These are phyloP conservation scores for Cladosporium austrohemisphaericum DNA, from an alignment of 2,329 filamentous ascomycete genomes.

Conservation along the genomic window DNA sequence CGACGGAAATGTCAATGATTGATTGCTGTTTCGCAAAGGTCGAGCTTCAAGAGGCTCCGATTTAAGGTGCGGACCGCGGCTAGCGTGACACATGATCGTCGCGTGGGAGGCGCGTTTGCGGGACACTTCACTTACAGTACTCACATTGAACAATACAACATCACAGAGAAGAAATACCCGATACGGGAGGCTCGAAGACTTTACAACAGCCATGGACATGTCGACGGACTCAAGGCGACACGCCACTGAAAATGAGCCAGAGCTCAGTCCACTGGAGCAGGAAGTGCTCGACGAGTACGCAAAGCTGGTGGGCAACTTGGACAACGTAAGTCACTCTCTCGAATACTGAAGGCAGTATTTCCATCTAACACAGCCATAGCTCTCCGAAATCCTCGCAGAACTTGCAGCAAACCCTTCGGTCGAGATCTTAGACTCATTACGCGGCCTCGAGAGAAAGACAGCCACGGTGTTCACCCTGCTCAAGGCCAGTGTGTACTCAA, in stretches of 20 bases:
- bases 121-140: not conserved
- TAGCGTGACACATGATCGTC: not conserved
- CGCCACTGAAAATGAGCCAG: conserved; percentile 8
- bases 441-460: conserved; percentile 89
- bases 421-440: conserved; percentile 79
- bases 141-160: not conserved
- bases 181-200: no score
- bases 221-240: conserved; percentile 4
- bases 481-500: conserved; percentile 98
- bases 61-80: not conserved
- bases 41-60: not conserved
- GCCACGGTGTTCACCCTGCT: conserved; percentile 90
- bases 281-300: conserved; percentile 95
- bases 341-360: conserved; percentile 8
- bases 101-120: conserved; percentile 4
- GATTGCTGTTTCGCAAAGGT: not conserved
- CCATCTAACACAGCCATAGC: no score
- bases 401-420: conserved; percentile 62
- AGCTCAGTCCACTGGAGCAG: conserved; percentile 62
- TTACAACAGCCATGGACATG: not conserved
- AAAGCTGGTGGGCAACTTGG: conserved; percentile 81
- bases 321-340: conserved; percentile 58
- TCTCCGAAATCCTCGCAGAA: conserved; percentile 59
- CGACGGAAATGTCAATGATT: not conserved
- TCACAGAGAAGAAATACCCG: no score